Percentiles rank a stretch among this genome's conserved stretches.
Conservation (phyloP, 805 yeast species). For the Metschnikowia corniflorae region DNA sequence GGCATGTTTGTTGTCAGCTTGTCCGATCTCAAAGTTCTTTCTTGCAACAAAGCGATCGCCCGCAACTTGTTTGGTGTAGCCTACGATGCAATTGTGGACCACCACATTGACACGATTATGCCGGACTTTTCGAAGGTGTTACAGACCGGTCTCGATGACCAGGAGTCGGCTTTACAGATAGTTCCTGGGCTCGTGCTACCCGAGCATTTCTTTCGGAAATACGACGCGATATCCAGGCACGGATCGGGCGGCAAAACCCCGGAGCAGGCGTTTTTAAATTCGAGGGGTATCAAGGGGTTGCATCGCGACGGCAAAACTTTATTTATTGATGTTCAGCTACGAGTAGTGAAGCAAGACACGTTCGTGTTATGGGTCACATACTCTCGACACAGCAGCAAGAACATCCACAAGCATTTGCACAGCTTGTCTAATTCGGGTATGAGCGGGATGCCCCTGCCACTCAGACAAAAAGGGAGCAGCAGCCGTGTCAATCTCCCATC, state of each 20-base stretch:
- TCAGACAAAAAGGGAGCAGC: conserved; percentile 6
- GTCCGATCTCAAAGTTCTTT: conserved; percentile 47
- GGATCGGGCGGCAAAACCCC: conserved; percentile 24
- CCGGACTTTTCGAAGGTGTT: conserved; percentile 58
- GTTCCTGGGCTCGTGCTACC: conserved; percentile 78
- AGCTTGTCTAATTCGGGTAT: conserved; percentile 17
- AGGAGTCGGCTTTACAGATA: conserved; percentile 20
- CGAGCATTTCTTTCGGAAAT: conserved; percentile 83
- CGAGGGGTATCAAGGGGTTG: conserved; percentile 63
- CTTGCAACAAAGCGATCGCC: conserved; percentile 75
- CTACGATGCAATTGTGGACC: conserved; percentile 39
- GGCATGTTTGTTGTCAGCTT: conserved; percentile 74
- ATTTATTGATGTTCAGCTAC: conserved; percentile 73
- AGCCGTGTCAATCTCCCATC: conserved; percentile 44
- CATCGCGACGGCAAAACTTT: conserved; percentile 68
- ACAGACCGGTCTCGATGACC: conserved; percentile 33
- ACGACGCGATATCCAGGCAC: conserved; percentile 42
- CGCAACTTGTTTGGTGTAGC: conserved; percentile 74
- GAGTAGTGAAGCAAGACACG: conserved; percentile 59
- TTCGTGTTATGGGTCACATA: conserved; percentile 84
- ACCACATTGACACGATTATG: conserved; percentile 51
- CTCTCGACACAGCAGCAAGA: conserved; percentile 45
- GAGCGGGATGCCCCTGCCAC: conserved; percentile 10
- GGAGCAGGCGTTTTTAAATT: conserved; percentile 50
- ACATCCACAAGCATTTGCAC: conserved; percentile 24